Evolutionary conservation across 2,329 filamentous ascomycete genomes (phyloP).

Genomic region (Thielaviopsis cerberus): DNA sequence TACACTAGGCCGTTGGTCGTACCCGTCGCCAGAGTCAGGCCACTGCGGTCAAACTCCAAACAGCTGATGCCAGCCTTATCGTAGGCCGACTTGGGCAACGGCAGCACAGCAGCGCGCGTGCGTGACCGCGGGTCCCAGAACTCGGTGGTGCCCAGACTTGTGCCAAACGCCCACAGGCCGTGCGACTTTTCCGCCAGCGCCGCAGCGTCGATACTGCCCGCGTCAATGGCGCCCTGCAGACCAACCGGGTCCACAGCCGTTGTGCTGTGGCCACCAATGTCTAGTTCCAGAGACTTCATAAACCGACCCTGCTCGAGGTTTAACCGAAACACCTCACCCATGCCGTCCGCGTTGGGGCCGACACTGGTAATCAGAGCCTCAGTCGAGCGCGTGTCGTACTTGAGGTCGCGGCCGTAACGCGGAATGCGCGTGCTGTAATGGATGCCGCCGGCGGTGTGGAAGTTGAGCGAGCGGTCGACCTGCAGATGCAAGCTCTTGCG

Average conservation of each 20-base stretch:
- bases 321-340: slow-evolving; percentile 80
- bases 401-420: slow-evolving; percentile 74
- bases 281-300: slow-evolving; percentile 83
- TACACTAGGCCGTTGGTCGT: slow-evolving; percentile 77
- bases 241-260: slow-evolving; percentile 38
- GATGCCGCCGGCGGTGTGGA: slow-evolving; percentile 74
- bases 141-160: slow-evolving; percentile 84
- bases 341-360: slow-evolving; percentile 66
- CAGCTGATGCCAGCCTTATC: slow-evolving; percentile 64
- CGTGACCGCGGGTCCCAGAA: slow-evolving; percentile 87
- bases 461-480: slow-evolving; percentile 75
- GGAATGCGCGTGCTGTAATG: slow-evolving; percentile 83
- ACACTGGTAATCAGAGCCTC: slow-evolving; percentile 79
- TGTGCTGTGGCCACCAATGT: slow-evolving; percentile 55
- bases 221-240: slow-evolving; percentile 69
- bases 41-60: slow-evolving; percentile 67
- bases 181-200: slow-evolving; percentile 78
- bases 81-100: slow-evolving; percentile 23
- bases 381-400: slow-evolving; percentile 64
- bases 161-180: slow-evolving; percentile 82
- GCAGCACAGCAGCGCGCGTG: slow-evolving; percentile 57
- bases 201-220: slow-evolving; percentile 71
- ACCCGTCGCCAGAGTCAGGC: slow-evolving; percentile 69
- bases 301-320: slow-evolving; percentile 85
- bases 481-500: slow-evolving; percentile 89